These are phyloP conservation scores for Fragaria nilgerrensis DNA, from an alignment of 306 rosid species.

Conservation along the genomic window DNA sequence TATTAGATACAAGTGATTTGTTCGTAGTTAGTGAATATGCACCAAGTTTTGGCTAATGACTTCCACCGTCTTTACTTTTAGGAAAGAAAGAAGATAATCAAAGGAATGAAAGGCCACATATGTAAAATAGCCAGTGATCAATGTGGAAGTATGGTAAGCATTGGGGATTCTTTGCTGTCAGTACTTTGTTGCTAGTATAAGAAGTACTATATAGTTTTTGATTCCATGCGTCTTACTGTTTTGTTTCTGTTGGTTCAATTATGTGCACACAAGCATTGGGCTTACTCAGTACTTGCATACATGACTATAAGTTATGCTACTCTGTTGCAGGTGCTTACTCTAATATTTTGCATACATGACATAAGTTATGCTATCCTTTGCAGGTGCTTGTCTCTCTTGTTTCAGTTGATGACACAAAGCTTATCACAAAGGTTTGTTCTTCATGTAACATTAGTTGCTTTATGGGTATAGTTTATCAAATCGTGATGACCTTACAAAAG, in stretches of 20 bases:
- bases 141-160: constrained; percentile 73
- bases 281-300: no score
- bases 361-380: neutral
- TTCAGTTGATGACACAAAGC: constrained; percentile 87
- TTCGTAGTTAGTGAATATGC: neutral
- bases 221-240: neutral
- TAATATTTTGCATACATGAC: neutral
- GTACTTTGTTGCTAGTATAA: neutral
- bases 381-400: constrained; percentile 82
- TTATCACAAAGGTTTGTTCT: constrained; percentile 70
- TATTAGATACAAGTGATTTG: neutral
- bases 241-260: neutral
- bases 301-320: neutral
- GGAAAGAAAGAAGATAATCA: constrained; percentile 95
- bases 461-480: constrained; percentile 6
- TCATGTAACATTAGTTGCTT: constrained; percentile 19
- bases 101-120: constrained; percentile 81
- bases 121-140: constrained; percentile 72
- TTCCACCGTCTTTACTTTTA: constrained; percentile 28
- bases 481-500: constrained; percentile 19
- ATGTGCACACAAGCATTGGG: neutral
- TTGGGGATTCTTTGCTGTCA: neutral
- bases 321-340: no score
- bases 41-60: constrained; percentile 20
- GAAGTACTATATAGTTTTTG: neutral